phyloP scores from a whole-genome alignment of 2,329 filamentous ascomycete genomes.

The Ophiostoma montium region DNA sequence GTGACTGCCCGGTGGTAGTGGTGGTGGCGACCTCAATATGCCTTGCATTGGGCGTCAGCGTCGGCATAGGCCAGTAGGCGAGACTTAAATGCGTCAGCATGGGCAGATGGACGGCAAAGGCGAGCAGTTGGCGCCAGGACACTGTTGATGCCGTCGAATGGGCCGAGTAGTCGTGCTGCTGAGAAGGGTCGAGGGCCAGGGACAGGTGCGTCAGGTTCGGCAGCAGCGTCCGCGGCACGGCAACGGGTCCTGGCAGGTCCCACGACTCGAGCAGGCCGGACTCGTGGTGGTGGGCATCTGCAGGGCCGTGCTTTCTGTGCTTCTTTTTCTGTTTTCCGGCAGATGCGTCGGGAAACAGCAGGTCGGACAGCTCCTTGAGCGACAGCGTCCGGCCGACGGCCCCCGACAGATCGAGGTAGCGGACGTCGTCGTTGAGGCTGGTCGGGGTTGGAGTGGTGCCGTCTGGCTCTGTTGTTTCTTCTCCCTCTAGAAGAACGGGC shows the following conservation, averaged over 20 bases:
- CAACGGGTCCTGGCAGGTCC: slow-evolving; percentile 24
- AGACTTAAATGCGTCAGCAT: slow-evolving; percentile 46
- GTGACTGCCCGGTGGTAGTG: slow-evolving; percentile 40
- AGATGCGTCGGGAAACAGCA: slow-evolving; percentile 27
- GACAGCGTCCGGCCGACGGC: slow-evolving; percentile 36
- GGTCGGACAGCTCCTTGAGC: slow-evolving; percentile 35
- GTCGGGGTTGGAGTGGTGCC: slow-evolving; percentile 12
- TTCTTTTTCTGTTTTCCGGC: not conserved
- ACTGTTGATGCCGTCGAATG: slow-evolving; percentile 15
- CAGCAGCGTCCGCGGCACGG: slow-evolving; percentile 27
- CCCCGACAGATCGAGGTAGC: slow-evolving; percentile 38
- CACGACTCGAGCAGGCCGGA: slow-evolving; percentile 33
- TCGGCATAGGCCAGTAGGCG: slow-evolving; percentile 47
- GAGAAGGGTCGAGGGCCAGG: slow-evolving; percentile 32
- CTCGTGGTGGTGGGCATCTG: not conserved
- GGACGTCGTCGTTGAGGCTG: slow-evolving; percentile 31
- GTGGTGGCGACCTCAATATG: slow-evolving; percentile 35
- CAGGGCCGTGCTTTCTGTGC: not conserved
- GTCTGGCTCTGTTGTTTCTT: slow-evolving; percentile 11
- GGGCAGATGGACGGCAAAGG: slow-evolving; percentile 36
- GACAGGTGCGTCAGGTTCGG: slow-evolving; percentile 48
- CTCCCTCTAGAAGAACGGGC: slow-evolving; percentile 16
- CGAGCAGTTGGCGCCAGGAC: slow-evolving; percentile 46
- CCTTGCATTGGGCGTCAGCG: slow-evolving; percentile 39
- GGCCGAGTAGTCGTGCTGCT: not conserved